Conservation (phyloP, 1,139 yeast genomes). For the Taphrina wiesneri region DNA sequence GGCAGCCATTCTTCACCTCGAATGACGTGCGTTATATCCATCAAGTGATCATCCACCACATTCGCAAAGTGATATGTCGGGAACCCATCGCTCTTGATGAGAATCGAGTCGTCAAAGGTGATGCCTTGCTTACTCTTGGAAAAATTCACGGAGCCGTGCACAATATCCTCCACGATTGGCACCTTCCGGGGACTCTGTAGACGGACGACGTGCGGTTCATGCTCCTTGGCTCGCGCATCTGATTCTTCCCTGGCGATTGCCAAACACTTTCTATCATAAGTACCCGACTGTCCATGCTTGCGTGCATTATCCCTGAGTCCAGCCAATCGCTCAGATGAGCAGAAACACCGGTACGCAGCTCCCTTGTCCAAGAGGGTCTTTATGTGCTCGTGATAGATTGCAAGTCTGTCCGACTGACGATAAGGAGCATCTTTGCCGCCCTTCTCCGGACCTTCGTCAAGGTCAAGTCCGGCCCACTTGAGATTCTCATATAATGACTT, state of each 20-base stretch:
- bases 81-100: conserved; percentile 83
- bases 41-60: conserved; percentile 89
- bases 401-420: conserved; percentile 75
- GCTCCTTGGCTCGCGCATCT: conserved; percentile 43
- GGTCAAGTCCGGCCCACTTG: conserved; percentile 69
- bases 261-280: conserved; percentile 81
- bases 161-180: conserved; percentile 28
- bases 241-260: conserved; percentile 52
- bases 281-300: conserved; percentile 78
- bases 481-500: conserved; percentile 71
- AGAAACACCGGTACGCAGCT: conserved; percentile 80
- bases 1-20: conserved; percentile 98
- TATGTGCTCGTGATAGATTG: conserved; percentile 63
- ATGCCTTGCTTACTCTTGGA: conserved; percentile 42
- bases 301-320: conserved; percentile 70
- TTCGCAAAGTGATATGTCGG: conserved; percentile 98
- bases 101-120: conserved; percentile 84
- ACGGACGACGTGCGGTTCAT: conserved; percentile 45
- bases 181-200: conserved; percentile 36
- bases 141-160: conserved; percentile 32
- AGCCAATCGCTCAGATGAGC: conserved; percentile 76
- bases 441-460: conserved; percentile 78
- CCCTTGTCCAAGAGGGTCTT: conserved; percentile 61
- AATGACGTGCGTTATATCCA: conserved; percentile 89
- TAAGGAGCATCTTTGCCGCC: conserved; percentile 76